phyloP scores from a whole-genome alignment of 2,329 filamentous ascomycete genomes.

The Fusarium phyllophilum region DNA sequence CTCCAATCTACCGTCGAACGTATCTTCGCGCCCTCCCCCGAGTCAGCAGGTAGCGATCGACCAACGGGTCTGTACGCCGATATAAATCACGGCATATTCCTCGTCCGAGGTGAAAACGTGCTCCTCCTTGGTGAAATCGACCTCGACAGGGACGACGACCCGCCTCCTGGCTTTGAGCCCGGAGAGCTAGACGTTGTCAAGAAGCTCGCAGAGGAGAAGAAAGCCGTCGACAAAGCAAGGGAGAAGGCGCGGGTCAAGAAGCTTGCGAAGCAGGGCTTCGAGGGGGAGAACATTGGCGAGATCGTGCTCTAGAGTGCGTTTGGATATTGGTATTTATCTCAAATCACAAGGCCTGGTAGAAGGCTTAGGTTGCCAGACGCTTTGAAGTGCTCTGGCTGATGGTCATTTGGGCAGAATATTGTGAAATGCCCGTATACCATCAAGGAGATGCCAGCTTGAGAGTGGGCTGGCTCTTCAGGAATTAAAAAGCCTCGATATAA shows the following conservation, averaged over 20 bases:
- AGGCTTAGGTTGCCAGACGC: not conserved
- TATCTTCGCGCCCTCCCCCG: conserved; percentile 73
- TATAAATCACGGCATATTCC: conserved; percentile 84
- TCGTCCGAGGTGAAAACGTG: conserved; percentile 97
- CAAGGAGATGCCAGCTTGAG: conserved; percentile 6
- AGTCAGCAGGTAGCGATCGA: conserved; percentile 50
- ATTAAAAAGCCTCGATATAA: conserved; percentile 10
- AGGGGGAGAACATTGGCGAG: conserved; percentile 84
- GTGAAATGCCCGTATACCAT: conserved; percentile 63
- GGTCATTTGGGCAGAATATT: conserved; percentile 66
- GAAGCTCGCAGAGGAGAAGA: conserved; percentile 77
- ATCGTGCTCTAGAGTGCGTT: conserved; percentile 64
- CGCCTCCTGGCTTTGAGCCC: conserved; percentile 75
- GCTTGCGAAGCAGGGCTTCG: conserved; percentile 83
- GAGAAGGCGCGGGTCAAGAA: conserved; percentile 80
- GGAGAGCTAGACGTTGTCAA: conserved; percentile 77
- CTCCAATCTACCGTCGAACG: conserved; percentile 93
- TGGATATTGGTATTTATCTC: conserved; percentile 7
- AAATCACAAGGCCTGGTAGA: conserved; percentile 4
- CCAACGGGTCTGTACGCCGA: conserved; percentile 77
- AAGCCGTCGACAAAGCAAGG: conserved; percentile 72
- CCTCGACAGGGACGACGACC: conserved; percentile 92
- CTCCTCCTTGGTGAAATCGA: conserved; percentile 95
- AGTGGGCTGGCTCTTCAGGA: conserved; percentile 9
- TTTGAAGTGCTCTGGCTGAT: conserved; percentile 35